Base-by-base conservation (phyloP, 768 basidiomycete species). In the Pleurotus pulmonarius region DNA sequence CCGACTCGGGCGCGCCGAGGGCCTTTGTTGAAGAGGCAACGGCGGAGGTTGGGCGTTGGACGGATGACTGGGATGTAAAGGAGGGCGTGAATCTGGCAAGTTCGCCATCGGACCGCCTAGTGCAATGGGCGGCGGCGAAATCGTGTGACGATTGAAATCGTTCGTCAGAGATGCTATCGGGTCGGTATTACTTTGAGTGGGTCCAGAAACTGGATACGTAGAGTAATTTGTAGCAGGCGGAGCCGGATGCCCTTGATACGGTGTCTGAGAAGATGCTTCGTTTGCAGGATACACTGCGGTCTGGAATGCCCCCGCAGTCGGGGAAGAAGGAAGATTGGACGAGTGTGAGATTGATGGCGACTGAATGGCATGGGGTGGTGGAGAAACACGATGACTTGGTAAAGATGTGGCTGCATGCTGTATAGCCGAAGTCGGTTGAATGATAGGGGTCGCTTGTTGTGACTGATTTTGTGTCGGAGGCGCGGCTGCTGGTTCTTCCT, bases 61-160 rank as follows among this genome's bases (percentile, higher is more conserved):
- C 37, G 52, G 49, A 49, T 59, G 57, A 3, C 52, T 56, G 20
- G 56, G 34, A 46, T 55, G 54, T 39, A 26, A 9, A 46, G 44
- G 51, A 26, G 55, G 55, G 16, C 55, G 55, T 4, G 55, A 22
- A 46, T 56, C 47, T 4, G 38, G 44, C 18, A 43, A 44, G 25
- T 24, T 46, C 25, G 46, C 59, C 16, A 47, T 34, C 53, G 58
- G 38, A 16, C 54, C 52, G 18, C 24, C 51, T n/a, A 58, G 46
- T 11, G 37, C 47, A 44, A n/a, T 22, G 20, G n/a, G n/a, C n/a
- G 58, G 43, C 11, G 68, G 45, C 20, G 73, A 71, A 18, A 79
- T 64, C n/a, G 59, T 67, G 22, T 75, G 69, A 38, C 69, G 66
- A 40, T 66, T 67, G 55, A 81, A 75, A 45, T 74, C 71, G 57